Evolutionary conservation across 306 rosid genomes (phyloP).

Genomic region (Neltuma alba): DNA sequence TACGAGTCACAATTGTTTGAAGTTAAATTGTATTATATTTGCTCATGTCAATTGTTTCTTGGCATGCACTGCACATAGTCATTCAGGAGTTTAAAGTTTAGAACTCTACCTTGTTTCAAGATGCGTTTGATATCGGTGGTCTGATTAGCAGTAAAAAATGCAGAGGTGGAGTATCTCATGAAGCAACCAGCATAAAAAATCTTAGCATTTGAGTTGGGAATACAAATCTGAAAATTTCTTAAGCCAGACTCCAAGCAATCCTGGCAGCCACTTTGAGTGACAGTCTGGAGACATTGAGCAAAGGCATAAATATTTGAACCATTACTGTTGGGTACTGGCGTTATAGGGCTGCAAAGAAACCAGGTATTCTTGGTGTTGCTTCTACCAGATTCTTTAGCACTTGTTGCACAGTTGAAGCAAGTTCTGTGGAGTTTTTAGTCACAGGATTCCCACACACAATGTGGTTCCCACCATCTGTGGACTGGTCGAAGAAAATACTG

Average conservation of each 20-base stretch:
- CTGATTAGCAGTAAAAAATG: constrained; percentile 61
- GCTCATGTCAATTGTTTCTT: background rate
- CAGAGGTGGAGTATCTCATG: constrained; percentile 58
- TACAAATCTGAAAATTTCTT: constrained; percentile 40
- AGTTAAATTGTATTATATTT: background rate
- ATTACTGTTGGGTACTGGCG: constrained; percentile 38
- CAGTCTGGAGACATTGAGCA: constrained; percentile 61
- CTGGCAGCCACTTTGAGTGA: constrained; percentile 40
- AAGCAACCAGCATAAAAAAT: constrained; percentile 70
- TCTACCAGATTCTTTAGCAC: constrained; percentile 27
- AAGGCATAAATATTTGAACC: constrained; percentile 51
- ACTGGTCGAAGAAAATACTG: background rate
- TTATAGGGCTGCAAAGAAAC: constrained; percentile 50
- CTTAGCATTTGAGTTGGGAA: constrained; percentile 53
- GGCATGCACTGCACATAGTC: too few relatives aligned
- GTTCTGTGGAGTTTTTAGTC: constrained; percentile 27
- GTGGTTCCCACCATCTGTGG: background rate
- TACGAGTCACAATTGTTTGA: constrained; percentile 5
- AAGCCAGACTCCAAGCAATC: constrained; percentile 44
- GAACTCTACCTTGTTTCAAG: constrained; percentile 43
- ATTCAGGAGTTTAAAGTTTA: too few relatives aligned
- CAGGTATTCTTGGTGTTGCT: constrained; percentile 47
- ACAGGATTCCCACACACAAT: background rate
- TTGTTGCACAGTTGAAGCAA: constrained; percentile 24
- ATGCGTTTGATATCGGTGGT: constrained; percentile 47